Evolutionary conservation across 2,329 filamentous ascomycete genomes (phyloP).

Genomic region (Aspergillus sp.): DNA sequence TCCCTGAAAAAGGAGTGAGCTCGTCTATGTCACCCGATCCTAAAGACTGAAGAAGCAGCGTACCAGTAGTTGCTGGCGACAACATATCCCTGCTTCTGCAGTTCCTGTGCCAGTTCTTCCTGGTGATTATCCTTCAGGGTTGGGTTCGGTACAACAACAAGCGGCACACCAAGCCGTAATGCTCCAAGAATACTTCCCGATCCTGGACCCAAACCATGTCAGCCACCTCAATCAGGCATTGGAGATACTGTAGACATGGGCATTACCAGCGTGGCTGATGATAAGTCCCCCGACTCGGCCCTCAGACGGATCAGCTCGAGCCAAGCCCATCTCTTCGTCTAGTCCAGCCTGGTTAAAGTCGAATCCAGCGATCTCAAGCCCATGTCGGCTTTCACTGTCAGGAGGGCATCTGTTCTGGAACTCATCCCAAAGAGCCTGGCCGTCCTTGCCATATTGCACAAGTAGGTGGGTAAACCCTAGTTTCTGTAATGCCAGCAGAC

Average conservation of each 20-base stretch:
- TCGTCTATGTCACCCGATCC: not conserved
- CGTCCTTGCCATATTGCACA: conserved; percentile 78
- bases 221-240: not conserved
- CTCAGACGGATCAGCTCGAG: conserved; percentile 47
- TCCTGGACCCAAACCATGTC: conserved; percentile 54
- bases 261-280: conserved; percentile 82
- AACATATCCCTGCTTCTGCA: conserved; percentile 74
- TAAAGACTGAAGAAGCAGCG: conserved; percentile 22
- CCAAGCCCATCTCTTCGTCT: conserved; percentile 58
- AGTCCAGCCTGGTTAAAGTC: conserved; percentile 66
- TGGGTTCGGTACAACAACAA: conserved; percentile 89
- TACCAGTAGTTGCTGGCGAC: conserved; percentile 70
- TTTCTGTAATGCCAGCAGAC: conserved; percentile 62
- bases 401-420: conserved; percentile 30
- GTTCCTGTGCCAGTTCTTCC: conserved; percentile 75
- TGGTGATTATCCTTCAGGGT: conserved; percentile 87
- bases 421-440: conserved; percentile 56
- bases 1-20: conserved; percentile 39
- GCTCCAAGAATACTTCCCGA: conserved; percentile 88
- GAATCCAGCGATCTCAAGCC: conserved; percentile 62
- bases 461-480: conserved; percentile 70
- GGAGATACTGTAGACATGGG: not conserved
- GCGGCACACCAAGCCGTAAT: conserved; percentile 69
- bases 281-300: conserved; percentile 65
- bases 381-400: conserved; percentile 31